phyloP scores from a whole-genome alignment of 768 basidiomycete genomes.

The Chalciporus piperatus region DNA sequence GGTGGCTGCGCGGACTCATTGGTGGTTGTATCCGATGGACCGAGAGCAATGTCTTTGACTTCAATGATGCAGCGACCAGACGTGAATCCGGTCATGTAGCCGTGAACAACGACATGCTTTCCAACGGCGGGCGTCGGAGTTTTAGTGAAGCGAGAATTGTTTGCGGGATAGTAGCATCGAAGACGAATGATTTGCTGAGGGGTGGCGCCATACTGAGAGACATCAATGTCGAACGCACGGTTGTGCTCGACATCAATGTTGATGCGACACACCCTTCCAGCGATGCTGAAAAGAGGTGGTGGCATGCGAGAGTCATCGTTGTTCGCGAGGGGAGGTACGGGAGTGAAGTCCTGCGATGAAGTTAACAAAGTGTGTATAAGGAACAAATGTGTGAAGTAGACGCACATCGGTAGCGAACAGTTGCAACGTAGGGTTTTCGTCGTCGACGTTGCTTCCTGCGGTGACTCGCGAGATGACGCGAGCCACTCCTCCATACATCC shows the following conservation, averaged over 20 bases:
- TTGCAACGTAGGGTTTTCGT: neutral
- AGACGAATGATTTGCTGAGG: neutral
- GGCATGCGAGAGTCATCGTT: too few relatives aligned
- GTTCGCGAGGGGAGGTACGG: too few relatives aligned
- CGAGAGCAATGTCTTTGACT: neutral
- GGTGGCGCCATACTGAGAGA: neutral
- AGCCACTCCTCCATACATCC: neutral
- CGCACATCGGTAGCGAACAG: neutral
- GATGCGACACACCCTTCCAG: neutral
- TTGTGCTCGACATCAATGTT: neutral
- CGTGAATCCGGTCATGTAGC: neutral
- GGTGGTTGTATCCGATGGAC: neutral
- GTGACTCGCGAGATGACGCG: neutral
- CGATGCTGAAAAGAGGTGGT: neutral
- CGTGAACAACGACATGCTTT: neutral
- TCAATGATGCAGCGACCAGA: neutral
- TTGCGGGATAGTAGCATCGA: neutral
- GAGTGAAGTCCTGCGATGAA: too few relatives aligned
- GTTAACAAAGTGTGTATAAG: too few relatives aligned
- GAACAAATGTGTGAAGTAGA: too few relatives aligned
- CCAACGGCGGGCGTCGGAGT: neutral
- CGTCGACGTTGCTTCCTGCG: neutral
- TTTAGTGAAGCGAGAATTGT: neutral
- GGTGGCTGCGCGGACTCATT: too few relatives aligned
- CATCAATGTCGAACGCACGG: neutral